A percentile compares a stretch with the other conserved stretches of the same genome.
phyloP scores from a whole-genome alignment of 441 rosid species.

The Hura crepitans region DNA sequence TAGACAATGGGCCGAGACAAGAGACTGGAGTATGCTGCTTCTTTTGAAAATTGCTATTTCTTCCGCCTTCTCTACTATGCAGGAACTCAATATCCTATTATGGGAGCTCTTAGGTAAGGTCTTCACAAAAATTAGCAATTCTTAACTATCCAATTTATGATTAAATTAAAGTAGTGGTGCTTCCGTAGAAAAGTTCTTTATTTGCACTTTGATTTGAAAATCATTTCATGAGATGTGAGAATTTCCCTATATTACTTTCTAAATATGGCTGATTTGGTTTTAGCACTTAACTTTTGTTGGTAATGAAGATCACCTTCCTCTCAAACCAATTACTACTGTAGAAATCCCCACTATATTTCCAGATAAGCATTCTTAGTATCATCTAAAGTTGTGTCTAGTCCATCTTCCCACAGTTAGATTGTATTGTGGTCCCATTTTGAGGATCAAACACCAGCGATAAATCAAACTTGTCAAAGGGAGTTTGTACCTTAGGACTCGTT shows the following conservation, averaged over 20 bases:
- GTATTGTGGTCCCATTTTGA: too few relatives aligned
- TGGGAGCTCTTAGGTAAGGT: slow-evolving; percentile 85
- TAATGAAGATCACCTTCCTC: too few relatives aligned
- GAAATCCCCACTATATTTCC: too few relatives aligned
- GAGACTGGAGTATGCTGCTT: slow-evolving; percentile 86
- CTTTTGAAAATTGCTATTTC: slow-evolving; percentile 73
- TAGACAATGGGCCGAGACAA: slow-evolving; percentile 91
- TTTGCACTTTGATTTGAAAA: not conserved
- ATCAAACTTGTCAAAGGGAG: too few relatives aligned
- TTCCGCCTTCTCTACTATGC: slow-evolving; percentile 89
- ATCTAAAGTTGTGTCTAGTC: not conserved
- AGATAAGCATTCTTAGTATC: not conserved
- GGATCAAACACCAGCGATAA: too few relatives aligned
- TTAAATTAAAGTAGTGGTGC: not conserved
- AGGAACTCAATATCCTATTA: slow-evolving; percentile 91
- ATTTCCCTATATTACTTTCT: not conserved
- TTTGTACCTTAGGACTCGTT: too few relatives aligned
- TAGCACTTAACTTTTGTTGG: not conserved
- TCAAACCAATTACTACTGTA: too few relatives aligned
- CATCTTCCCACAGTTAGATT: not conserved
- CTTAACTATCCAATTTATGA: not conserved
- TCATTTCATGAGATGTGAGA: not conserved
- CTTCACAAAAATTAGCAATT: not conserved
- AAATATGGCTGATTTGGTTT: not conserved
- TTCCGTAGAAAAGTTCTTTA: not conserved